Base-by-base conservation (phyloP, 78 protist species). In the Dictyostelium intermedium region DNA sequence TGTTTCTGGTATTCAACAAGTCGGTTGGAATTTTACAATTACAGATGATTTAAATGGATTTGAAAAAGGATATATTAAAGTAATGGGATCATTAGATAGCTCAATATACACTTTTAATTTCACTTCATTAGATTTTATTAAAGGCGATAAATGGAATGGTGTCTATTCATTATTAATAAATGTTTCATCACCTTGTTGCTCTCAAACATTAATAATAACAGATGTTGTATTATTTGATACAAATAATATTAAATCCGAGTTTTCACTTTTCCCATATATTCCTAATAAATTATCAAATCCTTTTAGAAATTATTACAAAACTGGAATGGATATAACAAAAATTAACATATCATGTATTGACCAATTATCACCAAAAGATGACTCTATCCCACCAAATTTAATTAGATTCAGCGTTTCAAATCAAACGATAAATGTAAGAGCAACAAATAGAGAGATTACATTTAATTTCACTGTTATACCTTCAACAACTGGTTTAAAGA, bases 11-110 rank as follows among this genome's bases (percentile, higher is more conserved):
- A 61, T 1, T n/a, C 3, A 32, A 13, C 27, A 69, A 13, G 4
- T 69, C 14, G 77, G 82, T 37, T 78, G 84, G 84, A 25, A 8
- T 9, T 45, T 78, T 25, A 78, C 84, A 47, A 78, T 78, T 16
- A 43, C 35, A 3, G 84, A 78, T 45, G 41, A 45, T n/a, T 23
- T 9, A 3, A 78, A 78, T 78, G 84, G 84, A 25, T 78, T 78
- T 25, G 45, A 78, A 0, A 9, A 18, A 23, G 84, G 84, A 9
- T 78, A 79, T 47, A 45, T 79, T 4, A 45, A 79, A 20, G 56
- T 45, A 20, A 14, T 79, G 27, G 84, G 84, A 25, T 79, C 84
- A 18, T 8, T 79, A 5, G 84, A 79, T 79, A 11, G 27, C 6
- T 79, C 84, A 18, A 27, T 20, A 13, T 79, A 45, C 27, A 6